These are phyloP conservation scores for Gonium pectorale DNA, from an alignment of 139 green algal genomes.

Conservation along the genomic window DNA sequence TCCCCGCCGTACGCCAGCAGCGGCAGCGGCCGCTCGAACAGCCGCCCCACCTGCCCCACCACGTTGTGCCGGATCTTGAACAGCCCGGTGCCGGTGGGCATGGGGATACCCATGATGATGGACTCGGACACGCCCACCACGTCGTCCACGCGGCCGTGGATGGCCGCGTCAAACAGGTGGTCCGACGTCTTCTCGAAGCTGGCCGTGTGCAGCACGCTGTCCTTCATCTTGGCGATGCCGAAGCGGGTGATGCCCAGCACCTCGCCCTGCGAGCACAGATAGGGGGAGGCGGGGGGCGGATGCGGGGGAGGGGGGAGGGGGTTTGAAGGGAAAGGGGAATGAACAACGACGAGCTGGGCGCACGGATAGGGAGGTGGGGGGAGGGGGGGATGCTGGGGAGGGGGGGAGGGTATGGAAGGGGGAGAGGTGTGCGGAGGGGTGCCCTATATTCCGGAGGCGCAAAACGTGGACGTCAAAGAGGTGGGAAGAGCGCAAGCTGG, in stretches of 20 bases:
- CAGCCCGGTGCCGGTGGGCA: slow-evolving; percentile 95
- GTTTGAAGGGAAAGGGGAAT: background rate
- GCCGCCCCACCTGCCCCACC: slow-evolving; percentile 15
- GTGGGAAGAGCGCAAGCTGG: too few relatives aligned
- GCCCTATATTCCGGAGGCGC: too few relatives aligned
- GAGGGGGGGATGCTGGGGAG: background rate
- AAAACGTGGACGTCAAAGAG: too few relatives aligned
- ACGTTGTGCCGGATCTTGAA: slow-evolving; percentile 80
- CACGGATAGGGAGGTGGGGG: slow-evolving; percentile 45
- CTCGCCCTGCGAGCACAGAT: slow-evolving; percentile 78
- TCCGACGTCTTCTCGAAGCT: slow-evolving; percentile 99
- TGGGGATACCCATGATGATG: slow-evolving; percentile 99
- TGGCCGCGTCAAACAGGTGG: slow-evolving; percentile 97
- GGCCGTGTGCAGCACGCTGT: slow-evolving; percentile 98
- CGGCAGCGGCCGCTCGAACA: slow-evolving; percentile 37
- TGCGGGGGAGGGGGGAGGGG: background rate
- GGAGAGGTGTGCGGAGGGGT: background rate
- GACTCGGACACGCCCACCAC: slow-evolving; percentile 91
- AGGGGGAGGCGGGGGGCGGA: background rate
- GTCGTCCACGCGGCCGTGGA: slow-evolving; percentile 81
- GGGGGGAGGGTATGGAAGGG: background rate
- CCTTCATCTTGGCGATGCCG: slow-evolving; percentile 99
- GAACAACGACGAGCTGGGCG: slow-evolving; percentile 10
- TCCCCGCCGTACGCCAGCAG: slow-evolving; percentile 14
- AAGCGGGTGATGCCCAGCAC: slow-evolving; percentile 99